Conservation (phyloP, 805 yeast species). For the Cyberlindnera maclurae region DNA sequence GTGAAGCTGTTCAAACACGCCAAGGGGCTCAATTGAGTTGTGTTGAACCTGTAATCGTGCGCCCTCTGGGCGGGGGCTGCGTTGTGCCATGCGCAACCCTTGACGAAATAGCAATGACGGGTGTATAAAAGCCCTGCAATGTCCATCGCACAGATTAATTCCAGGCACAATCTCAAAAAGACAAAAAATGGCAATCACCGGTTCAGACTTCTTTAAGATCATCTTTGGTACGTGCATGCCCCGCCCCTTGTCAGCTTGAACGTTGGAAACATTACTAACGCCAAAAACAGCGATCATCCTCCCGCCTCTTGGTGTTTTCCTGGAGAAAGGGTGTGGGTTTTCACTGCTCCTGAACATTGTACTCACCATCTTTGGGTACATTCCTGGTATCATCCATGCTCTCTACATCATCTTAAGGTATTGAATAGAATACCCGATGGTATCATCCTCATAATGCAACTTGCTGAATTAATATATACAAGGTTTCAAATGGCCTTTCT, state of each 20-base stretch:
- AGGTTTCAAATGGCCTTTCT: conserved; percentile 7
- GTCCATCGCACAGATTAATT: background rate
- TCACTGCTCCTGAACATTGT: conserved; percentile 40
- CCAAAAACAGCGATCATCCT: conserved; percentile 33
- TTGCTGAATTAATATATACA: too few relatives aligned
- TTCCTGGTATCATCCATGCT: conserved; percentile 66
- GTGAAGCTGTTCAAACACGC: conserved; percentile 76
- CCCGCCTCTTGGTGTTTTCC: conserved; percentile 53
- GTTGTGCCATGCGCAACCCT: background rate
- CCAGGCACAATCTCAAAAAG: background rate
- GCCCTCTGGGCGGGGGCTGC: too few relatives aligned
- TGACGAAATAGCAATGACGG: background rate
- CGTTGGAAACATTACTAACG: conserved; percentile 1
- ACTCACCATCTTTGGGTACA: conserved; percentile 60
- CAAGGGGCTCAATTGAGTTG: conserved; percentile 44
- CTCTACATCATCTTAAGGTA: conserved; percentile 38
- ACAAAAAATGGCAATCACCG: conserved; percentile 36
- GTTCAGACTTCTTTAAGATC: conserved; percentile 41
- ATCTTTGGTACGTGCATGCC: conserved; percentile 26
- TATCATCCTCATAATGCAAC: too few relatives aligned
- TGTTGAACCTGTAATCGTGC: too few relatives aligned
- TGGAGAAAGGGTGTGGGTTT: conserved; percentile 41
- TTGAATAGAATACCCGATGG: conserved; percentile 4
- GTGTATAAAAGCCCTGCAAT: background rate
- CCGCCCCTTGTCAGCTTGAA: background rate